Percentiles rank a stretch among this genome's conserved stretches.
phyloP scores from a whole-genome alignment of 257 asterid genomes.

The Rubia yunnanensis region DNA sequence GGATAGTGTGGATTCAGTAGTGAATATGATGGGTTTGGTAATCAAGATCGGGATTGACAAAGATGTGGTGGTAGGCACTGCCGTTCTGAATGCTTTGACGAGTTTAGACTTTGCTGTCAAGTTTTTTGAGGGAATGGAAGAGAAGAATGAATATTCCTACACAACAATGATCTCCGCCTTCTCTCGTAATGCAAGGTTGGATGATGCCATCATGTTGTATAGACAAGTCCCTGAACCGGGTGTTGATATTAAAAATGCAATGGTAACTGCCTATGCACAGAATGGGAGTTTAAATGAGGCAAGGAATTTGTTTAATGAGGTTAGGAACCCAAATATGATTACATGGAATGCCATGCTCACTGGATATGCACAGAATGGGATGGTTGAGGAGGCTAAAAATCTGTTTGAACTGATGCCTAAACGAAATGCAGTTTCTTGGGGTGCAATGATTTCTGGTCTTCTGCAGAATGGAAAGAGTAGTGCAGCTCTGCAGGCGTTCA shows the following conservation, averaged over 20 bases:
- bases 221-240: constrained; percentile 6
- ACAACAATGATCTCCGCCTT: constrained; percentile 18
- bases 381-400: constrained; percentile 21
- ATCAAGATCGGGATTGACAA: constrained; percentile 11
- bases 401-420: constrained; percentile 17
- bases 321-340: constrained; percentile 9
- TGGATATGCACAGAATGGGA: constrained; percentile 21
- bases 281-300: constrained; percentile 18
- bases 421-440: constrained; percentile 19
- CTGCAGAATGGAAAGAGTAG: constrained; percentile 11
- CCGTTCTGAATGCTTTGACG: constrained; percentile 15
- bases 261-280: constrained; percentile 21
- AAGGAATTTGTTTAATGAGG: constrained; percentile 11
- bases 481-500: constrained; percentile 14
- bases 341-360: constrained; percentile 21
- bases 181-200: constrained; percentile 14
- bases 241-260: constrained; percentile 15
- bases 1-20: constrained; percentile 8
- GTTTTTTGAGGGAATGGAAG: constrained; percentile 14
- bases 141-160: constrained; percentile 17
- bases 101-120: constrained; percentile 14
- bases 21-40: constrained; percentile 8
- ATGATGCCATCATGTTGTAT: constrained; percentile 16
- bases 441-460: constrained; percentile 19
- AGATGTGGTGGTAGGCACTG: constrained; percentile 19